Evolutionary conservation across 495 filamentous ascomycete genomes (phyloP).

Genomic region (Xylaria cubensis): DNA sequence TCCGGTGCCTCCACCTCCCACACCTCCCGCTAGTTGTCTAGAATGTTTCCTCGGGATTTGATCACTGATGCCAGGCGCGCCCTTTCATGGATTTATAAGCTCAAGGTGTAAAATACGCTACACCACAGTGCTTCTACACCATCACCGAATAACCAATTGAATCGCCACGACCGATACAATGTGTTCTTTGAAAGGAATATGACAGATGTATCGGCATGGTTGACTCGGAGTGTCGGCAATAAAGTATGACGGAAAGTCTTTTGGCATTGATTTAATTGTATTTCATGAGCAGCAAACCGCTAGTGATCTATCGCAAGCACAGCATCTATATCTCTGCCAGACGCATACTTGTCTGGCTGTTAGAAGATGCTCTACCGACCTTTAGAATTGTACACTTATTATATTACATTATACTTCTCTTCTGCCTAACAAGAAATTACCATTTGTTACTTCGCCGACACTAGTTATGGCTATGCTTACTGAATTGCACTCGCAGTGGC

Average conservation of each 20-base stretch:
- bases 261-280: background rate
- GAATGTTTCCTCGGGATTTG: slow-evolving; percentile 18
- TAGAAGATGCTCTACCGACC: background rate
- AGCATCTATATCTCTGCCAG: background rate
- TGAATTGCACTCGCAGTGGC: slow-evolving; percentile 38
- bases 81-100: slow-evolving; percentile 22
- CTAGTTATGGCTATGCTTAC: slow-evolving; percentile 27
- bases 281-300: no score
- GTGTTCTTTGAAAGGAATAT: background rate
- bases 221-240: slow-evolving; percentile 8
- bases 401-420: background rate
- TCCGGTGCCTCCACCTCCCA: background rate
- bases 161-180: background rate
- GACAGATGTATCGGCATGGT: background rate
- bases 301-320: no score
- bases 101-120: background rate
- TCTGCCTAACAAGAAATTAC: background rate
- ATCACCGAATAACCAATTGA: background rate
- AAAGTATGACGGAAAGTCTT: background rate
- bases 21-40: background rate
- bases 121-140: background rate
- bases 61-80: slow-evolving; percentile 15
- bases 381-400: background rate
- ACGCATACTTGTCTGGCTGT: background rate
- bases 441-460: background rate